phyloP scores from a whole-genome alignment of 345 rosid genomes.

The Populus ilicifolia region DNA sequence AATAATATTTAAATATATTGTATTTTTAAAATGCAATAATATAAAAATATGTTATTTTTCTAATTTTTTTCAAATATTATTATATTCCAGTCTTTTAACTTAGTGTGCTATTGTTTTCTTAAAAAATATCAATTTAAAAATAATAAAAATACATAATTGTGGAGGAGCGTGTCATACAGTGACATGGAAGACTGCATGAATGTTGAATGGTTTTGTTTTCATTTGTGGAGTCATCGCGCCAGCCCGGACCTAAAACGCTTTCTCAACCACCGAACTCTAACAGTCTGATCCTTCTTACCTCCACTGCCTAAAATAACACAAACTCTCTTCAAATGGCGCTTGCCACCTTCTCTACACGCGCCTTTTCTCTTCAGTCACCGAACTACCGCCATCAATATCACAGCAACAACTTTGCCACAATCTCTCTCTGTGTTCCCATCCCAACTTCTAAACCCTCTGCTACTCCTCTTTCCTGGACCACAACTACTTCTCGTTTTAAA shows the following conservation, averaged over 20 bases:
- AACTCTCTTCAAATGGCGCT: constrained; percentile 25
- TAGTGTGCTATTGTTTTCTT: too few species aligned
- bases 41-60: too few species aligned
- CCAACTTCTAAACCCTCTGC: not conserved
- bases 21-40: too few species aligned
- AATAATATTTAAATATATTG: too few species aligned
- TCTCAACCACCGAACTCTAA: not conserved
- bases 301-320: not conserved
- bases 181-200: not conserved
- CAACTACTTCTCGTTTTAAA: not conserved
- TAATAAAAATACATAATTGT: too few species aligned
- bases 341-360: constrained; percentile 25
- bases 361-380: constrained; percentile 16
- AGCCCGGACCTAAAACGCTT: not conserved
- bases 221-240: not conserved
- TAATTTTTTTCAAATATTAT: too few species aligned
- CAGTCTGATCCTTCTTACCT: not conserved
- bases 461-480: constrained; percentile 5
- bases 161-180: too few species aligned
- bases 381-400: constrained; percentile 10
- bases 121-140: too few species aligned
- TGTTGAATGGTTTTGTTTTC: not conserved
- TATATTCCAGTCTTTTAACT: too few species aligned
- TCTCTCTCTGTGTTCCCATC: constrained; percentile 10
- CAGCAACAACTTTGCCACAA: not conserved